Conservation (phyloP, 208 protist species). For the Wallacemonas sp. region DNA sequence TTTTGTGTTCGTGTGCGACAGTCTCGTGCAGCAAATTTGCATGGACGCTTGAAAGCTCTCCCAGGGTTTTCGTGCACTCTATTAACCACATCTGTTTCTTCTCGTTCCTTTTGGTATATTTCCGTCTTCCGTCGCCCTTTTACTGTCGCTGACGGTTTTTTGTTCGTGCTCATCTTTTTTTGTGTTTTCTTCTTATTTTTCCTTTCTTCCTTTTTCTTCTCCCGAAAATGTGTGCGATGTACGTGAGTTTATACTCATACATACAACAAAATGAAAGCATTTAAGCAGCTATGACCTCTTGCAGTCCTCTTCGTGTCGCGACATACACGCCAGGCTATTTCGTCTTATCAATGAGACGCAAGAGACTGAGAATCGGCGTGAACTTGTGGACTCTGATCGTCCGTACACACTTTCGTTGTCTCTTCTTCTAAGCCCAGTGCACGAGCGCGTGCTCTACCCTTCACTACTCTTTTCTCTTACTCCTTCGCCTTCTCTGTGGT, state of each 20-base stretch:
- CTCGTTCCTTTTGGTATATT: neutral
- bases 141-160: conserved; percentile 2
- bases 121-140: neutral
- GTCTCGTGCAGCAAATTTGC: neutral
- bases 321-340: no score
- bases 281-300: no score
- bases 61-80: neutral
- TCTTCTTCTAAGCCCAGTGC: neutral
- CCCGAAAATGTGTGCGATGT: no score
- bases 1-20: conserved; percentile 20
- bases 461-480: neutral
- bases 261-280: no score
- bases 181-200: neutral
- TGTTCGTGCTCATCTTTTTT: conserved; percentile 9
- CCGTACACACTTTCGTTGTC: neutral
- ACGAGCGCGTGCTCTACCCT: neutral
- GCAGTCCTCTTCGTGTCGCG: no score
- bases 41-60: no score
- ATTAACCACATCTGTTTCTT: neutral
- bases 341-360: no score
- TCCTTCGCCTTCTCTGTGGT: neutral
- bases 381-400: no score
- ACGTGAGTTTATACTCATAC: no score
- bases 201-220: neutral
- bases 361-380: no score